Evolutionary conservation across 345 rosid species (phyloP), one percentile per base, ranked within the genome.

Genomic region (Bruguiera parviflora): DNA sequence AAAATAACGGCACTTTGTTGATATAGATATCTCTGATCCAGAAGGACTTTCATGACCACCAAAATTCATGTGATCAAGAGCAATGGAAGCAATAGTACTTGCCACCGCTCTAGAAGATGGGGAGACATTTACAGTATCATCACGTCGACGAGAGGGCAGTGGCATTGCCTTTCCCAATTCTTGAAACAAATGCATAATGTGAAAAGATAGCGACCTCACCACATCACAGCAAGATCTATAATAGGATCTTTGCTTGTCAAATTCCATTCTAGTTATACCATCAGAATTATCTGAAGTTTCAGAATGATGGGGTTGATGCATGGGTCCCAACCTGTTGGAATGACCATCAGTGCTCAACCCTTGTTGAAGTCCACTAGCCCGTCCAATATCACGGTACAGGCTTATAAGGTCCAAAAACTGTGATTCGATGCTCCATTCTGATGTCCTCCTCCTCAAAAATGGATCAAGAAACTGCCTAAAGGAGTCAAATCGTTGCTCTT

Each of bases 381-480:
- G 91, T 27, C 97, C 97, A 75, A 94, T 89, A 79, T 89, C 97
- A 64, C 95, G 90, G 71, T 94, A 94, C 57, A 94, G 84, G 83
- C 84, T 89, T 61, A 94, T 85, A 37, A 94, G 90, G 77, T 94
- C 98, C 85, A 94, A 87, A 84, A 94, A 88, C 67, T 94, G 97
- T 58, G 96, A 88, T 70, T 94, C 97, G 37, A 88, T 75, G 58
- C 85, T 84, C 96, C 88, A 89, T 58, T 91, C 92, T 18, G 97
- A 79, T 8, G 88, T 83, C 78, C 98, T 89, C 79, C 98, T 88
- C 79, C 96, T 84, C 77, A 89, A 82, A 61, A 82, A 82, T 24
- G 98, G 98, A 82, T 94, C 97, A 84, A 94, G 89, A 71, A 94
- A 83, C 82, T 91, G 98, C 77, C 98, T 89, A 65, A 89, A 88